These are phyloP conservation scores for Heliamphora pulchella DNA, from an alignment of 179 eudicot genomes.

Conservation along the genomic window DNA sequence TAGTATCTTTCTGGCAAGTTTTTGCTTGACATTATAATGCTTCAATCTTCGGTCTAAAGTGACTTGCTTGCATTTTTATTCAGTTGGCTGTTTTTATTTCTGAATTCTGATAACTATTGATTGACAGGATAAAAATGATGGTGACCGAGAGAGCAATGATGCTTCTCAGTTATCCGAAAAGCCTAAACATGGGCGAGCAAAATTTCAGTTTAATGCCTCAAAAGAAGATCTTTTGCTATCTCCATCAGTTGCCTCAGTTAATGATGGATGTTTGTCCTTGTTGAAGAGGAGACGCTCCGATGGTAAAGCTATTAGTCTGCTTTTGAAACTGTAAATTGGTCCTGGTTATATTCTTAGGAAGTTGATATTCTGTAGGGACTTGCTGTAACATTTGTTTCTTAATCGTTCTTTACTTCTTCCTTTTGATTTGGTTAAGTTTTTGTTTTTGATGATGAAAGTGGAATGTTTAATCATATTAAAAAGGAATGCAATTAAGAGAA, in stretches of 20 bases:
- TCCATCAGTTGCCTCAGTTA: conserved; percentile 38
- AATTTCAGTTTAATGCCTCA: conserved; percentile 35
- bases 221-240: conserved; percentile 30
- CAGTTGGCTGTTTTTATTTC: background rate
- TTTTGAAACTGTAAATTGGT: background rate
- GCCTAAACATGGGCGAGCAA: conserved; percentile 58
- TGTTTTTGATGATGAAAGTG: background rate
- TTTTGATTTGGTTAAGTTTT: background rate
- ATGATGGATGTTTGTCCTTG: conserved; percentile 59
- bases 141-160: conserved; percentile 84
- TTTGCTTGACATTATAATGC: background rate
- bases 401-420: background rate
- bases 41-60: background rate
- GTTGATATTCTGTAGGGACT: background rate
- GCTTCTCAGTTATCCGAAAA: conserved; percentile 47
- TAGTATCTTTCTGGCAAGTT: background rate
- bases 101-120: conserved; percentile 9
- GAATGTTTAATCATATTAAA: background rate
- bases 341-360: background rate
- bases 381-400: background rate
- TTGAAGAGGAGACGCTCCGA: conserved; percentile 65
- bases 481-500: background rate
- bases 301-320: conserved; percentile 38
- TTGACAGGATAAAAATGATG: conserved; percentile 76
- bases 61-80: background rate